phyloP scores from a whole-genome alignment of 306 rosid species.

The Cercis canadensis region DNA sequence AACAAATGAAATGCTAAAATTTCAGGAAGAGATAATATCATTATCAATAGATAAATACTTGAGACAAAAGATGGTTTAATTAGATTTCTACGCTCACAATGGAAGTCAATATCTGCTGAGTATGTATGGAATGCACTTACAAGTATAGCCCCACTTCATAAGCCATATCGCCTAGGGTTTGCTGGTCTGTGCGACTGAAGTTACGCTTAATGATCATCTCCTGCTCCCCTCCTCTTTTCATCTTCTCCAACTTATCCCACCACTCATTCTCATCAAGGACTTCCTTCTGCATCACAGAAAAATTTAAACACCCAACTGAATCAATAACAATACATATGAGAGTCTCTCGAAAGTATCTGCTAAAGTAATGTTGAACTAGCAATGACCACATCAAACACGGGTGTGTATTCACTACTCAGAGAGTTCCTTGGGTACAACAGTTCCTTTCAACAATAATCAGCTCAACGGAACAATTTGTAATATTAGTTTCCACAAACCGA shows the following conservation, averaged over 20 bases:
- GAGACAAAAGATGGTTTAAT: neutral
- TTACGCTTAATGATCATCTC: conserved; percentile 77
- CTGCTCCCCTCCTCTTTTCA: conserved; percentile 74
- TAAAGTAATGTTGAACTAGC: conserved; percentile 3
- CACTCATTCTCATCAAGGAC: conserved; percentile 79
- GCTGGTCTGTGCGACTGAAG: conserved; percentile 74
- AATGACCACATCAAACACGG: neutral
- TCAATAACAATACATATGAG: neutral
- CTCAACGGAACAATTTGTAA: no score
- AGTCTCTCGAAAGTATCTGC: neutral
- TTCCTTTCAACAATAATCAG: no score
- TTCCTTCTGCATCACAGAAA: conserved; percentile 64
- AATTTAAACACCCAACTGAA: neutral
- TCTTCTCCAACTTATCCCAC: conserved; percentile 80
- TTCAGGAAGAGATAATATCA: neutral
- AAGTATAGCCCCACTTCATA: conserved; percentile 71
- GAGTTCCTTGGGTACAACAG: no score
- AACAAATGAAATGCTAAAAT: neutral
- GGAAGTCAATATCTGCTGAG: conserved; percentile 14
- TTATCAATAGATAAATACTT: no score
- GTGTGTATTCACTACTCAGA: no score
- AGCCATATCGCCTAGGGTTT: conserved; percentile 84
- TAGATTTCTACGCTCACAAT: conserved; percentile 3
- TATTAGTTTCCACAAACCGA: no score
- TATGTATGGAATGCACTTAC: conserved; percentile 52